A percentile compares a stretch with the other conserved stretches of the same genome.
Conservation (phyloP, 306 rosid genomes). For the Psophocarpus tetragonolobus region DNA sequence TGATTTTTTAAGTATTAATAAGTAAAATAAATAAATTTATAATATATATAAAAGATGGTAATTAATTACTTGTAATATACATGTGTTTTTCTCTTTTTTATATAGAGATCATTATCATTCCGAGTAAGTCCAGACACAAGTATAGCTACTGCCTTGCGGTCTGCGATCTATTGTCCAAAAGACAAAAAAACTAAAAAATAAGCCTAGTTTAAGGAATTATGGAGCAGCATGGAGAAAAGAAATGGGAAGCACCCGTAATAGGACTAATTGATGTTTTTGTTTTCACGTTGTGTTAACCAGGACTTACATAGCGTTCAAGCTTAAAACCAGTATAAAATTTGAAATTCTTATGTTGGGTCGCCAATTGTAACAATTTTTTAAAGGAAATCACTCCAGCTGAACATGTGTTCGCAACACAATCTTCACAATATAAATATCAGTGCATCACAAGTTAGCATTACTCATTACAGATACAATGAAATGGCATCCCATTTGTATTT, state of each 20-base stretch:
- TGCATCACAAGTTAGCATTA: no score
- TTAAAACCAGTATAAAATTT: not conserved
- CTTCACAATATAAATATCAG: no score
- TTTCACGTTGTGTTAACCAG: not conserved
- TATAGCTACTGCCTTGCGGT: not conserved
- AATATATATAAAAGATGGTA: no score
- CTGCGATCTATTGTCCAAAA: not conserved
- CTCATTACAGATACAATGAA: no score
- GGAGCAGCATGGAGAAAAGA: not conserved
- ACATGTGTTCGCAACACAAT: not conserved
- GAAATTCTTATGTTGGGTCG: not conserved
- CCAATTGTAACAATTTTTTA: not conserved
- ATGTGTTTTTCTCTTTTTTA: no score
- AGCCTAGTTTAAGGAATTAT: not conserved
- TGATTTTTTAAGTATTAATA: no score
- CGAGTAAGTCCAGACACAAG: not conserved
- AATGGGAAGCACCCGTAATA: not conserved
- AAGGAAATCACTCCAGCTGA: not conserved
- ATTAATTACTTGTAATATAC: no score
- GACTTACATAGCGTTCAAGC: not conserved
- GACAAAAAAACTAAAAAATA: not conserved
- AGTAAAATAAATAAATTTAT: no score
- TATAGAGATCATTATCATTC: not conserved
- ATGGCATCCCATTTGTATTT: not conserved
- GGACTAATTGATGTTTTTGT: not conserved